phyloP scores from a whole-genome alignment of 2,329 filamentous ascomycete genomes.

The Trichoderma aggressivum region DNA sequence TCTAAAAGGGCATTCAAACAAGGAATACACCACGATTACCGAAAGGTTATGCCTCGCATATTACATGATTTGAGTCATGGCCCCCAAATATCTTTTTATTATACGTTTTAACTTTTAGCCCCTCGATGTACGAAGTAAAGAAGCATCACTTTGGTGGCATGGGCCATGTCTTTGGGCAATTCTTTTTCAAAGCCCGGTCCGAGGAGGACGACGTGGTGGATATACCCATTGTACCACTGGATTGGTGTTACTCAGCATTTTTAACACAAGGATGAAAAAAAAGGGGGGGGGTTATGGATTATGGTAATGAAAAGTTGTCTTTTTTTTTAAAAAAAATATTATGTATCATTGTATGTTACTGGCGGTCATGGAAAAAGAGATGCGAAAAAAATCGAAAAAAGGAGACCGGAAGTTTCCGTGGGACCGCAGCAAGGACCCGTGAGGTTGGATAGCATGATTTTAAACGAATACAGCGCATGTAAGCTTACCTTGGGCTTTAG shows the following conservation, averaged over 20 bases:
- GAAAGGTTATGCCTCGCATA: neutral
- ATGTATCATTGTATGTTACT: neutral
- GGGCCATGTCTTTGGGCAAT: constrained; percentile 6
- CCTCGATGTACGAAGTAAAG: constrained; percentile 2
- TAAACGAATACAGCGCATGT: constrained; percentile 4
- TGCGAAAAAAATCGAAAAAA: neutral
- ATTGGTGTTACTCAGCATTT: constrained; percentile 10
- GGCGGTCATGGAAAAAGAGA: neutral
- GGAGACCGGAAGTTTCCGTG: neutral
- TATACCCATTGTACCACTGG: constrained; percentile 16
- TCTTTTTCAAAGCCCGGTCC: neutral
- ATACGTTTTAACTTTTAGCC: neutral
- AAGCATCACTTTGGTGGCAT: constrained; percentile 4
- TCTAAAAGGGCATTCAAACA: neutral
- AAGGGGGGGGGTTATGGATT: neutral
- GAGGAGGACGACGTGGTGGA: constrained; percentile 14
- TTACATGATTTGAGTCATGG: neutral
- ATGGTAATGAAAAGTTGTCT: constrained; percentile 16
- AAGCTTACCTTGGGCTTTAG: neutral
- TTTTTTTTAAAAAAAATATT: neutral
- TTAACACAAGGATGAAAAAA: constrained; percentile 2
- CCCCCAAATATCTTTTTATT: neutral
- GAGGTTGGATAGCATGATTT: neutral
- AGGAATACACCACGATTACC: neutral
- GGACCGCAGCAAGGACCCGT: neutral